phyloP scores from a whole-genome alignment of 345 rosid species.

The Gossypium longicalyx region DNA sequence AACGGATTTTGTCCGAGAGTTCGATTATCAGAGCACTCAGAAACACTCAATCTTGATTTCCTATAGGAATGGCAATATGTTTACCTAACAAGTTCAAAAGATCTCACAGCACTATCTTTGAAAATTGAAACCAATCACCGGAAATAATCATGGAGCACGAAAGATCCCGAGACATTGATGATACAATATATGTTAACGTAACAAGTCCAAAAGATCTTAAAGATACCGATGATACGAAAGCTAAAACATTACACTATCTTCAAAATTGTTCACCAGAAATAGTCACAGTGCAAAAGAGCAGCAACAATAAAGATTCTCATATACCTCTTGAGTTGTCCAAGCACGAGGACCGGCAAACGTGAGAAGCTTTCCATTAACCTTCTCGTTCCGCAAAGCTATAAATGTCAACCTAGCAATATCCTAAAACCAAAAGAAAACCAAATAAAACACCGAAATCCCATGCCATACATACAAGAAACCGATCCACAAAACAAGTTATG shows the following conservation, averaged over 20 bases:
- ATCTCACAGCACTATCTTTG: too few relatives aligned
- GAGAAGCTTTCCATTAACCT: conserved; percentile 62
- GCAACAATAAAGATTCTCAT: conserved; percentile 1
- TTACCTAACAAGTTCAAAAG: background rate
- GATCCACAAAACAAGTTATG: background rate
- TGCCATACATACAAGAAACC: background rate
- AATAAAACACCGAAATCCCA: background rate
- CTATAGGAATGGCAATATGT: background rate
- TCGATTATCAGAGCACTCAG: background rate
- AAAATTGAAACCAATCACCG: too few relatives aligned
- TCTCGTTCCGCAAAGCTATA: conserved; percentile 78
- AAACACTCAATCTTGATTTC: background rate
- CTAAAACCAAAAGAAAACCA: conserved; percentile 30
- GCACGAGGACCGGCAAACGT: conserved; percentile 97
- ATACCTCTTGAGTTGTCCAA: conserved; percentile 97
- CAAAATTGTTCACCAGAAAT: background rate
- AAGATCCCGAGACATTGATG: too few relatives aligned
- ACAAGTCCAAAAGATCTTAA: background rate
- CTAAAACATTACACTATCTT: background rate
- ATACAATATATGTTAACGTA: background rate
- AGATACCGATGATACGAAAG: background rate
- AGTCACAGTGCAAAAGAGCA: background rate
- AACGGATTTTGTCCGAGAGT: background rate
- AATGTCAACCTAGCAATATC: conserved; percentile 89
- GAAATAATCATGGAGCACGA: too few relatives aligned